These are phyloP conservation scores for Amaranthus palmeri DNA, from an alignment of 148 eudicot species.

Conservation along the genomic window DNA sequence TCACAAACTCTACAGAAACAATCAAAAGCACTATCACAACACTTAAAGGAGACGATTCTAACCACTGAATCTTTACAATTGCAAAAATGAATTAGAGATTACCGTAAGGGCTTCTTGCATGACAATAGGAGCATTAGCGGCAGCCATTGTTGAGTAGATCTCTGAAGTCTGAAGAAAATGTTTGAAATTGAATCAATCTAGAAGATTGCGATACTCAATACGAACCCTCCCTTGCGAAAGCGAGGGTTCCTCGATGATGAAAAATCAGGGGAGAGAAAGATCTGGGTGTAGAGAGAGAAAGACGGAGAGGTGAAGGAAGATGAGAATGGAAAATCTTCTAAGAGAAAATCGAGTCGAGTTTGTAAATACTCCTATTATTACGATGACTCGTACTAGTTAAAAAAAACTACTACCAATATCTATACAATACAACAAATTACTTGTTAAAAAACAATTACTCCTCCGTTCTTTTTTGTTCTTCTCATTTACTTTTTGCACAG, in stretches of 20 bases:
- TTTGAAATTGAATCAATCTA: background rate
- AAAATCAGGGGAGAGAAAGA: constrained; percentile 12
- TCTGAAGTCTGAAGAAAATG: background rate
- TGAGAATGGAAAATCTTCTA: background rate
- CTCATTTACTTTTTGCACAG: no score
- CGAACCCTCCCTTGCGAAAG: constrained; percentile 17
- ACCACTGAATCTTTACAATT: background rate
- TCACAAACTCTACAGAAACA: background rate
- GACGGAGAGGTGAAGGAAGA: background rate
- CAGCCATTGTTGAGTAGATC: constrained; percentile 61
- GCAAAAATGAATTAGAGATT: constrained; percentile 10
- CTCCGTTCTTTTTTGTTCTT: no score
- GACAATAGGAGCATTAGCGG: constrained; percentile 95
- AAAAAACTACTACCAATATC: no score
- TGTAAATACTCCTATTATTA: no score
- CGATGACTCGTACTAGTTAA: no score
- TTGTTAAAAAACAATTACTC: no score
- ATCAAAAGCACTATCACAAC: background rate
- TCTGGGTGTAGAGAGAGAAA: constrained; percentile 8
- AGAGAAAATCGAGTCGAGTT: no score
- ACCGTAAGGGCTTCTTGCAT: constrained; percentile 95
- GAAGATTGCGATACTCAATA: background rate
- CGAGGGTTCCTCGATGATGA: constrained; percentile 19
- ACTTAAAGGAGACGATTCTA: background rate
- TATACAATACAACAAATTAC: no score